These are phyloP conservation scores for Curvularia eragrostidis DNA, from an alignment of 2,329 filamentous ascomycete genomes.

Conservation along the genomic window DNA sequence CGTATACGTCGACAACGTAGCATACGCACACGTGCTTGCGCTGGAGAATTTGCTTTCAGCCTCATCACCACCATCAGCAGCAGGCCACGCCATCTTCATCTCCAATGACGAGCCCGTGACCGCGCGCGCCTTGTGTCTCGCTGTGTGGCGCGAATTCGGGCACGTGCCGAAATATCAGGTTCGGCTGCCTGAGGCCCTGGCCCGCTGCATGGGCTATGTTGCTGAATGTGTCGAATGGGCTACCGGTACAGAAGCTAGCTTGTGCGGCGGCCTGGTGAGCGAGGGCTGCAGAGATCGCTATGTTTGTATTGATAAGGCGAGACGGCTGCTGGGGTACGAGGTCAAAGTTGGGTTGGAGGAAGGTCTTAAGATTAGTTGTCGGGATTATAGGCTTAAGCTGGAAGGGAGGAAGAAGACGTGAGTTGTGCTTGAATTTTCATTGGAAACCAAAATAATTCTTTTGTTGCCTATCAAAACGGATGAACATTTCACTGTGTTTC, in stretches of 20 bases:
- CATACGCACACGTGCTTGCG: constrained; percentile 72
- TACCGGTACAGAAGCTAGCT: constrained; percentile 53
- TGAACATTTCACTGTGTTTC: neutral
- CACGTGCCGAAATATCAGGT: constrained; percentile 60
- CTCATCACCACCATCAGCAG: constrained; percentile 58
- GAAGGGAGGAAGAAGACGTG: constrained; percentile 5
- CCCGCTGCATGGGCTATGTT: constrained; percentile 56
- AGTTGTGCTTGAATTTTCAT: neutral
- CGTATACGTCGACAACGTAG: constrained; percentile 72
- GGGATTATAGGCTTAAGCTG: constrained; percentile 19
- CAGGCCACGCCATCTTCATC: constrained; percentile 85
- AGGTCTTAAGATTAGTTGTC: constrained; percentile 51
- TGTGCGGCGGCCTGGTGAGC: constrained; percentile 62
- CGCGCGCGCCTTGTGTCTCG: constrained; percentile 87
- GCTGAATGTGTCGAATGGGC: constrained; percentile 58
- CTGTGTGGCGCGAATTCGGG: constrained; percentile 72
- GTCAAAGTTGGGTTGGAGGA: constrained; percentile 60
- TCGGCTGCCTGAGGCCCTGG: constrained; percentile 57
- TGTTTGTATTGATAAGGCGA: constrained; percentile 61
- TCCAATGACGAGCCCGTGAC: constrained; percentile 89
- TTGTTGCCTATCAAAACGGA: neutral
- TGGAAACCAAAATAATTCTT: neutral
- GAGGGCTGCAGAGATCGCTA: constrained; percentile 63
- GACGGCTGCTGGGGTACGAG: constrained; percentile 59
- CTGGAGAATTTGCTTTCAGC: constrained; percentile 67